phyloP scores from a whole-genome alignment of 2,329 filamentous ascomycete genomes.

The Penicillium sp. region DNA sequence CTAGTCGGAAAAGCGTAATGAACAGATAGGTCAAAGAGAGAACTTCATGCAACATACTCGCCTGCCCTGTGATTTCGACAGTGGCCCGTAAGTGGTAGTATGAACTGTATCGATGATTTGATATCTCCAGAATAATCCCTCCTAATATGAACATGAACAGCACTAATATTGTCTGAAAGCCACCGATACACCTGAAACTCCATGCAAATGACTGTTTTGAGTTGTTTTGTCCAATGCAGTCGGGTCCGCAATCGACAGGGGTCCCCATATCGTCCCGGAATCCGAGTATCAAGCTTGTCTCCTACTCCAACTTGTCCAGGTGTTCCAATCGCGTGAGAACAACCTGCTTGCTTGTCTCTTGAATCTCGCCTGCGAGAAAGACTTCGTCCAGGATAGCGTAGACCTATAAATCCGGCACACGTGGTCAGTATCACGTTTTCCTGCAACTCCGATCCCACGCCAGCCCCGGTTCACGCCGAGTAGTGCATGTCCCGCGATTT shows the following conservation, averaged over 20 bases:
- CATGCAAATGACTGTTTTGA: conserved; percentile 21
- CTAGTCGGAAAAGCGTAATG: neutral
- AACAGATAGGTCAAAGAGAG: neutral
- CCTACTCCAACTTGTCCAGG: conserved; percentile 87
- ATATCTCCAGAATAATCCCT: conserved; percentile 9
- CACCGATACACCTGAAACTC: conserved; percentile 17
- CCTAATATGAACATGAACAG: conserved; percentile 8
- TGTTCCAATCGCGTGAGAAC: conserved; percentile 92
- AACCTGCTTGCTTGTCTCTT: conserved; percentile 98
- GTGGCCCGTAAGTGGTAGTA: conserved; percentile 16
- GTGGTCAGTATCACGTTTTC: conserved; percentile 7
- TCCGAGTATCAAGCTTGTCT: neutral
- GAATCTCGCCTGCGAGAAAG: conserved; percentile 94
- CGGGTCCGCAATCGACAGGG: conserved; percentile 3
- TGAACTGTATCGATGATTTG: conserved; percentile 1
- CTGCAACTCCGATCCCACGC: conserved; percentile 3
- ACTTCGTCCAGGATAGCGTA: conserved; percentile 99
- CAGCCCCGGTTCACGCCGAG: neutral
- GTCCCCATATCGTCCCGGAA: neutral
- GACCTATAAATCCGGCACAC: conserved; percentile 53
- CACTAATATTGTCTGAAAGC: neutral
- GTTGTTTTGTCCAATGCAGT: conserved; percentile 12
- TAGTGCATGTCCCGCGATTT: neutral
- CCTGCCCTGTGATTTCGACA: conserved; percentile 19
- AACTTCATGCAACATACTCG: neutral